Base-by-base conservation (phyloP, 768 basidiomycete species). In the Termitomyces bulborhizus region DNA sequence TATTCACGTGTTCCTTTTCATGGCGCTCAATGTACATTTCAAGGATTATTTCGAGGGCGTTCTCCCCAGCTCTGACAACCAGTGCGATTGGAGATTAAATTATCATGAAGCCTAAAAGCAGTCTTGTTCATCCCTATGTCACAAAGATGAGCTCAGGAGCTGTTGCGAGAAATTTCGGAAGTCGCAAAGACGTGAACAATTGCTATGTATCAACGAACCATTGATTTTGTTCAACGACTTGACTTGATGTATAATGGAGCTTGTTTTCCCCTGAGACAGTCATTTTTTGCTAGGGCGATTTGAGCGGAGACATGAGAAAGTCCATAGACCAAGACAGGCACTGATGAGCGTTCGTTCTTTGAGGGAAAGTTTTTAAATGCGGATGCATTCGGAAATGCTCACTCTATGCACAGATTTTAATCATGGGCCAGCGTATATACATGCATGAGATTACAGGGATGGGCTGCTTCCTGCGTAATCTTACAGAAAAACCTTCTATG, bases 31-130 rank as follows among this genome's bases (percentile, higher is more conserved):
- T 16, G 34, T 51, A 52, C 7, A 31, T 42, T 46, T 27, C 67
- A 97, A 56, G 95, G 96, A 98, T 68, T 97, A 88, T 70, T 97
- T 98, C 62, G 92, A 97, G 45, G 93, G 90, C 5, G 76, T 8
- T 31, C 5, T 24, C 4, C 3, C n/a, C 21, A 18, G 11, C n/a
- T 42, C 11, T 26, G 13, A 26, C 26, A 15, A 26, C 42, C 15
- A 42, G 9, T 21, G 21, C 12, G 5, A 24, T 11, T 42, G 41
- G 21, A 42, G 18, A 18, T 40, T 6, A 42, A 26, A 6, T 15
- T 6, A 3, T 42, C 9, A 12, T 18, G 18, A 12, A 42, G 41
- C 9, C 18, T 3, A 42, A 12, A 12, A 18, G 21, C 12, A 18
- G 41, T 42, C 21, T 18, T 24, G 21, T 42, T 21, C 12, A 26